These are phyloP conservation scores for Colletotrichum sublineola DNA, from an alignment of 2,329 filamentous ascomycete species.

Conservation along the genomic window DNA sequence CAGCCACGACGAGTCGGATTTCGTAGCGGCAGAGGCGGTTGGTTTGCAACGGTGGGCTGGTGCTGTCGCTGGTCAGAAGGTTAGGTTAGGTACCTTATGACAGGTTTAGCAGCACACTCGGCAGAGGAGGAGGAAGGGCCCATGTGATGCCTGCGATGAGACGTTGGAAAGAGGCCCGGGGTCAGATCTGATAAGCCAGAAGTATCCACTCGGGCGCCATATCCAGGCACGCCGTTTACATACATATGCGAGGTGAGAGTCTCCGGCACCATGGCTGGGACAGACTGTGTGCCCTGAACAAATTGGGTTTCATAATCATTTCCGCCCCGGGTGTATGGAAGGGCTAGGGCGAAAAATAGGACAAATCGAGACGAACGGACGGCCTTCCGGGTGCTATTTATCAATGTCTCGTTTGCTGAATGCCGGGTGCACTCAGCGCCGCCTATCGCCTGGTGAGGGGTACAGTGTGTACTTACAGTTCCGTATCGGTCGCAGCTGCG, in stretches of 20 bases:
- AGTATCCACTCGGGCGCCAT: constrained; percentile 28
- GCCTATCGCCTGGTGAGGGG: constrained; percentile 5
- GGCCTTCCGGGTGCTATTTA: neutral
- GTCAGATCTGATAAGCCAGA: constrained; percentile 41
- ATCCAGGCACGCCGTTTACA: neutral
- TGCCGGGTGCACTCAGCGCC: neutral
- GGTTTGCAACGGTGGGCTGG: constrained; percentile 20
- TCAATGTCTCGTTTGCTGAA: neutral
- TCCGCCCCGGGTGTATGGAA: neutral
- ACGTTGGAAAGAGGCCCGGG: constrained; percentile 32
- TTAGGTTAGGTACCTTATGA: constrained; percentile 11
- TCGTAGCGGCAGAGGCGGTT: constrained; percentile 20
- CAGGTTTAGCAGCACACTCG: constrained; percentile 28
- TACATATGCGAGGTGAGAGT: constrained; percentile 13
- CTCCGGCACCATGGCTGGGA: neutral
- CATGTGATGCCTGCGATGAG: constrained; percentile 40
- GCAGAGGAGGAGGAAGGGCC: constrained; percentile 32
- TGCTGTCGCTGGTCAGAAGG: constrained; percentile 13
- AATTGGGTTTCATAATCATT: constrained; percentile 1
- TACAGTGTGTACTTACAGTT: neutral
- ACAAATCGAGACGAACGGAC: constrained; percentile 1
- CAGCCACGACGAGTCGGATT: constrained; percentile 26
- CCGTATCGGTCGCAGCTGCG: rapidly evolving
- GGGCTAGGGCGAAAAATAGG: neutral
- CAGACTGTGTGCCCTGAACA: neutral